These are phyloP conservation scores for Phaffomyces antillensis DNA, from an alignment of 805 yeast species.

Conservation along the genomic window DNA sequence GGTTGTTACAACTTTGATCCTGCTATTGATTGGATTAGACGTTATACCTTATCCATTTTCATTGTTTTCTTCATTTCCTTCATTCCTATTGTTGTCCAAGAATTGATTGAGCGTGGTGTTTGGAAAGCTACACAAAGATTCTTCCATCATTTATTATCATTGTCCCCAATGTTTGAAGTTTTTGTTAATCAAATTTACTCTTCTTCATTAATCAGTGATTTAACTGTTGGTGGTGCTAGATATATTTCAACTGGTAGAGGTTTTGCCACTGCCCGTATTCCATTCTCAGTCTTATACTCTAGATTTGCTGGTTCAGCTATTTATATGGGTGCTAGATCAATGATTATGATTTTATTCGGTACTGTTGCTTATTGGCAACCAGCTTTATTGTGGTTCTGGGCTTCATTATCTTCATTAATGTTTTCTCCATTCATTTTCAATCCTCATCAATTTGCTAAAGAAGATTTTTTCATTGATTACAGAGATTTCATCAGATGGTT, in stretches of 20 bases:
- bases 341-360: slow-evolving; percentile 66
- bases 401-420: slow-evolving; percentile 78
- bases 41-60: slow-evolving; percentile 74
- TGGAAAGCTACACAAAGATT: slow-evolving; percentile 70
- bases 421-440: slow-evolving; percentile 92
- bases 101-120: slow-evolving; percentile 73
- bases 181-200: slow-evolving; percentile 78
- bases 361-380: slow-evolving; percentile 85
- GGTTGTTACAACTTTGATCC: slow-evolving; percentile 74
- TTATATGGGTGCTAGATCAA: slow-evolving; percentile 75
- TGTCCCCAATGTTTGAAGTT: slow-evolving; percentile 79
- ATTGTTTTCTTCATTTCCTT: slow-evolving; percentile 77
- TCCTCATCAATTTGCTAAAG: slow-evolving; percentile 97
- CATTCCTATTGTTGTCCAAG: slow-evolving; percentile 73
- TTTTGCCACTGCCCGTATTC: slow-evolving; percentile 74
- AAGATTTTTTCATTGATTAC: slow-evolving; percentile 93
- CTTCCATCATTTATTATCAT: slow-evolving; percentile 56
- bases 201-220: slow-evolving; percentile 60
- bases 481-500: slow-evolving; percentile 88
- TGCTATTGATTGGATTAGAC: slow-evolving; percentile 73
- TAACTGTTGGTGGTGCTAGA: slow-evolving; percentile 81
- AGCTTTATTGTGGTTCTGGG: slow-evolving; percentile 96
- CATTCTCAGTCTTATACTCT: slow-evolving; percentile 66
- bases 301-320: slow-evolving; percentile 79
- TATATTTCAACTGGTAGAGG: slow-evolving; percentile 85